A percentile compares a stretch with the other conserved stretches of the same genome.
These are phyloP conservation scores for Fusarium abutilonis DNA, from an alignment of 2,329 filamentous ascomycete genomes.

Conservation along the genomic window DNA sequence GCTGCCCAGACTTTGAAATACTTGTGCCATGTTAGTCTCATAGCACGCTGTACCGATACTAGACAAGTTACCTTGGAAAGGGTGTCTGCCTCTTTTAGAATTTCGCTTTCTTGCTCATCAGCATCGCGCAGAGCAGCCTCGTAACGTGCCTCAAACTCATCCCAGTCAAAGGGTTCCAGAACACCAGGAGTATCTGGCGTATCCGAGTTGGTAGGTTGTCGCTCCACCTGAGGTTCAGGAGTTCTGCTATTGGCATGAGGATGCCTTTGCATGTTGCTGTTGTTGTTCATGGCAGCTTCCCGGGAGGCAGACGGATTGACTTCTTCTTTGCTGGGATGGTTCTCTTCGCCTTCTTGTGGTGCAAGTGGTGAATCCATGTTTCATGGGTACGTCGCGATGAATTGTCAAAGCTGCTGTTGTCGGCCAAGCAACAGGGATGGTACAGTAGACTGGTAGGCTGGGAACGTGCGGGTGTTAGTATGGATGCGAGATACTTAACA, in stretches of 20 bases:
- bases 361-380: slow-evolving; percentile 37
- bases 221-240: slow-evolving; percentile 52
- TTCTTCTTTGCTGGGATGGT: slow-evolving; percentile 26
- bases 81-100: slow-evolving; percentile 73
- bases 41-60: neutral
- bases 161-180: slow-evolving; percentile 76
- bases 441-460: slow-evolving; percentile 11
- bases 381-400: slow-evolving; percentile 15
- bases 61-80: slow-evolving; percentile 67
- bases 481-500: neutral
- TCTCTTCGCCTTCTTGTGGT: slow-evolving; percentile 32
- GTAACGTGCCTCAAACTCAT: slow-evolving; percentile 77
- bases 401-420: slow-evolving; percentile 28
- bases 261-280: slow-evolving; percentile 30
- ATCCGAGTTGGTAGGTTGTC: slow-evolving; percentile 47
- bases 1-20: slow-evolving; percentile 84
- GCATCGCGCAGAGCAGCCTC: slow-evolving; percentile 71
- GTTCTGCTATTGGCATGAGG: slow-evolving; percentile 46
- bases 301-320: slow-evolving; percentile 19
- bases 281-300: slow-evolving; percentile 38
- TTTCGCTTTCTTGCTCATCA: slow-evolving; percentile 69
- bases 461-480: slow-evolving; percentile 12
- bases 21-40: slow-evolving; percentile 54
- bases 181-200: slow-evolving; percentile 62
- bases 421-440: slow-evolving; percentile 39